A percentile compares a stretch with the other conserved stretches of the same genome.
Conservation (phyloP, 1,284 basidiomycete species). For the Ceratobasidium sp. region DNA sequence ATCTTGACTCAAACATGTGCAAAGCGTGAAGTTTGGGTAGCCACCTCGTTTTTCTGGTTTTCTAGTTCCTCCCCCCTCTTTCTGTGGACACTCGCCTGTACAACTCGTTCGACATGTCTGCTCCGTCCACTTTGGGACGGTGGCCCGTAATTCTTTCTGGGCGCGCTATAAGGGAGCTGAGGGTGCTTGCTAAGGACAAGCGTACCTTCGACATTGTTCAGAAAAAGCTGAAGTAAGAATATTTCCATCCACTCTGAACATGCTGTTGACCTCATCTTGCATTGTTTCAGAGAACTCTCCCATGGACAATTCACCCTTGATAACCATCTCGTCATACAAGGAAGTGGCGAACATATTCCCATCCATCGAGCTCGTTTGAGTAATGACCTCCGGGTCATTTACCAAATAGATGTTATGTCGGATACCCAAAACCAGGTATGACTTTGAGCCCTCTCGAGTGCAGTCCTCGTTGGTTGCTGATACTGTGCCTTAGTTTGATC, state of each 20-base stretch:
- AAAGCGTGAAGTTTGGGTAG: too few relatives aligned
- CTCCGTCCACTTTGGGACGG: slow-evolving; percentile 8
- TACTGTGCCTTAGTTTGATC: slow-evolving; percentile 19
- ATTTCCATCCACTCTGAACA: too few relatives aligned
- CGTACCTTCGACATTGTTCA: slow-evolving; percentile 26
- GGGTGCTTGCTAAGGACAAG: slow-evolving; percentile 5
- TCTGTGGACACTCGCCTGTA: too few relatives aligned
- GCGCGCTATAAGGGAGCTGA: slow-evolving; percentile 17
- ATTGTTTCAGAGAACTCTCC: slow-evolving; percentile 16
- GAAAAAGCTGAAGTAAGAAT: slow-evolving; percentile 24
- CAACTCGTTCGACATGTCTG: slow-evolving; percentile 5
- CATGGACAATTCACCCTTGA: slow-evolving; percentile 23
- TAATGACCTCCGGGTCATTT: slow-evolving; percentile 36
- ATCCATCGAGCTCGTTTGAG: slow-evolving; percentile 25
- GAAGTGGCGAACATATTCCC: slow-evolving; percentile 26
- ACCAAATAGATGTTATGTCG: slow-evolving; percentile 23
- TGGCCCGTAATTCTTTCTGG: slow-evolving; percentile 34
- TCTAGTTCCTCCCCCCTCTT: too few relatives aligned
- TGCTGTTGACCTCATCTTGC: too few relatives aligned
- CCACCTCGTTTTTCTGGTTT: too few relatives aligned
- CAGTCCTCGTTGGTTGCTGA: background rate
- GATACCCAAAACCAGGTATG: slow-evolving; percentile 9
- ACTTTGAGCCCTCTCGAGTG: too few relatives aligned
- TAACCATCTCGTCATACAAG: slow-evolving; percentile 14
- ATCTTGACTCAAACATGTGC: too few relatives aligned